These are phyloP conservation scores for Westerdykella aurantiaca DNA, from an alignment of 2,329 filamentous ascomycete genomes.

Conservation along the genomic window DNA sequence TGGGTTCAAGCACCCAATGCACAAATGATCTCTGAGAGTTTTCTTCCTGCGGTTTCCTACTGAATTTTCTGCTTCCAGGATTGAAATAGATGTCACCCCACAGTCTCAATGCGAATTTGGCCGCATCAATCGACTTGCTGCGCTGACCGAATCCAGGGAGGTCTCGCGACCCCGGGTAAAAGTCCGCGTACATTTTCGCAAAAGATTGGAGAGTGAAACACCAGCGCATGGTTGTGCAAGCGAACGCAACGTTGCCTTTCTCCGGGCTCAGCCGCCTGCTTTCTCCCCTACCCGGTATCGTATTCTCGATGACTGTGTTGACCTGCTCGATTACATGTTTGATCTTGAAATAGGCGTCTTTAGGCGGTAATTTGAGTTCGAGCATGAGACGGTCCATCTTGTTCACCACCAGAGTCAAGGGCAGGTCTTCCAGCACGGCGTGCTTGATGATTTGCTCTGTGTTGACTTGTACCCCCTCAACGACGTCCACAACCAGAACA, in stretches of 20 bases:
- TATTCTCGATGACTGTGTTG: constrained; percentile 89
- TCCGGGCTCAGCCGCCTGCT: constrained; percentile 82
- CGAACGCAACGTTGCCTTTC: constrained; percentile 96
- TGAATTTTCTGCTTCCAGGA: constrained; percentile 82
- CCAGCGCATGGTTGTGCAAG: constrained; percentile 90
- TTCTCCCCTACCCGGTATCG: constrained; percentile 73
- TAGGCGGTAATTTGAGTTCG: constrained; percentile 87
- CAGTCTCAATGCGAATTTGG: constrained; percentile 76
- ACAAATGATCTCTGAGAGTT: constrained; percentile 81
- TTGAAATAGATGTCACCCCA: constrained; percentile 99
- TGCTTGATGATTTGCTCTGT: constrained; percentile 97
- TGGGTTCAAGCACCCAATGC: constrained; percentile 89
- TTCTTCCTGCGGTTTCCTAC: constrained; percentile 77
- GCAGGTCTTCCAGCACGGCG: constrained; percentile 81
- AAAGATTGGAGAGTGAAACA: constrained; percentile 94
- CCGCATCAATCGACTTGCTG: constrained; percentile 55
- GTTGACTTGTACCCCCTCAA: constrained; percentile 98
- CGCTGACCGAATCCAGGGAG: constrained; percentile 30
- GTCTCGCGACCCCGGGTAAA: constrained; percentile 57
- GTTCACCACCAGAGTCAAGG: constrained; percentile 86
- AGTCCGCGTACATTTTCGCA: constrained; percentile 91
- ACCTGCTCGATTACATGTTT: constrained; percentile 99
- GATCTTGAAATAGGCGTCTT: constrained; percentile 96
- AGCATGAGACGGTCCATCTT: constrained; percentile 95
- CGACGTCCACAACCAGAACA: constrained; percentile 88